Base-by-base conservation (phyloP, 2,329 filamentous ascomycete genomes). In the Microsporum ferrugineum region DNA sequence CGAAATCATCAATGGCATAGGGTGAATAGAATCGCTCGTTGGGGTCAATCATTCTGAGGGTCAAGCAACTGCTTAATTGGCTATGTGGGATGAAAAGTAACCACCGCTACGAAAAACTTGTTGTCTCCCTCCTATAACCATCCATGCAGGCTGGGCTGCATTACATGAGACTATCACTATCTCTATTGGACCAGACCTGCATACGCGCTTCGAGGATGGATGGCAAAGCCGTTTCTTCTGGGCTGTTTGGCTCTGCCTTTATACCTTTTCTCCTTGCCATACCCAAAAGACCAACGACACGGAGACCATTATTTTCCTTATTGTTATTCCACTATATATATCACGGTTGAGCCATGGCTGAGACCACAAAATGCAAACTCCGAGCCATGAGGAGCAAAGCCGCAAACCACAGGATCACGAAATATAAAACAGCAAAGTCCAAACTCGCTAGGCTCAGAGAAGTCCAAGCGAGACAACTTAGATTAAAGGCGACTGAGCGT, bases 1-100 rank as follows among this genome's bases (percentile, higher is more conserved):
- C 61, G 23, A 59, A n/a, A 7, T 36, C 27, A 29, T 23, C 12
- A 2, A 60, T 8, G 38, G 51, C 58, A 5, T 55, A 1, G n/a
- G 23, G 27, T 17, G 31, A 17, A 36, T 58, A 60, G 33, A 63
- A 63, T 29, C 61, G 41, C 53, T 43, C 58, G 23, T 45, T 29
- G 6, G 23, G 55, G 27, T 55, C 29, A 41, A 63, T 63, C 61
- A 63, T 63, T 39, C 49, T 57, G 12, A 17, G 7, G 12, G 6
- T 41, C 5, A 5, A n/a, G 39, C 39, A 0, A n/a, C 12, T 5
- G 38, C 8, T 39, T 39, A 39, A 17, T 41, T 41, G 39, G 8
- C 39, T 41, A 1, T 23, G 17, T 23, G 17, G 17, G 17, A 23
- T 23, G 17, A 23, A 23, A 23, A 23, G 17, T 23, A 23, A 23